A percentile compares a stretch with the other conserved stretches of the same genome.
These are phyloP conservation scores for Malassezia equina DNA, from an alignment of 1,284 basidiomycete genomes.

Conservation along the genomic window DNA sequence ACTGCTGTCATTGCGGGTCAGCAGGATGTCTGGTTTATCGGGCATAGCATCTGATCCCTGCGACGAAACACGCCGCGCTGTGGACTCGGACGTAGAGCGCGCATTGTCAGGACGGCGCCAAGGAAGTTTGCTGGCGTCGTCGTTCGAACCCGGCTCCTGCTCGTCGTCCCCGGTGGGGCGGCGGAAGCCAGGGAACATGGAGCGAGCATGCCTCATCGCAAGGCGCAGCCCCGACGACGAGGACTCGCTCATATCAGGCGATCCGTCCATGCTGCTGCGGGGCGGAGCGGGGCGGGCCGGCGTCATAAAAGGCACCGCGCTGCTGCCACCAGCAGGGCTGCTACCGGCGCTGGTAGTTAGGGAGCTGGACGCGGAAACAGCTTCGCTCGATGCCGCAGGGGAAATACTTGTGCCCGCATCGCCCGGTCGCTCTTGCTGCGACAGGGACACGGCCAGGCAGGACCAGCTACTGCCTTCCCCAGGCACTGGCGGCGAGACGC, in stretches of 20 bases:
- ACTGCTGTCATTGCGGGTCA: constrained; percentile 5
- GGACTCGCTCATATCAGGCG: background rate
- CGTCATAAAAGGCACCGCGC: background rate
- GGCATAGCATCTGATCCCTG: background rate
- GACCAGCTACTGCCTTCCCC: background rate
- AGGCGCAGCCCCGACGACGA: constrained; percentile 1
- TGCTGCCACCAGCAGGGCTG: background rate
- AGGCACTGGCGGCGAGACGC: background rate
- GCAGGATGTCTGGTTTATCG: background rate
- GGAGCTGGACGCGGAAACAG: background rate
- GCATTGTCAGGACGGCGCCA: background rate
- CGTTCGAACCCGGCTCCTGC: background rate
- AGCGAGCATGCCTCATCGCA: constrained; percentile 15
- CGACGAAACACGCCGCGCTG: background rate
- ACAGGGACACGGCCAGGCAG: background rate
- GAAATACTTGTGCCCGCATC: background rate
- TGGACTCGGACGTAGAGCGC: background rate
- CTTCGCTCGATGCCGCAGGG: background rate
- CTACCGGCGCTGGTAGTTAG: background rate
- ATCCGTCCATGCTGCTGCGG: constrained; percentile 1
- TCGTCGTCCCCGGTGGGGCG: background rate
- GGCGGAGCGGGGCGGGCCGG: background rate
- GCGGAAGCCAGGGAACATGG: constrained; percentile 9
- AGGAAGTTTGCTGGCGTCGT: background rate
- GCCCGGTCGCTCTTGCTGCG: background rate